phyloP scores from a whole-genome alignment of 345 rosid genomes.

The Aquilaria malaccensis region DNA sequence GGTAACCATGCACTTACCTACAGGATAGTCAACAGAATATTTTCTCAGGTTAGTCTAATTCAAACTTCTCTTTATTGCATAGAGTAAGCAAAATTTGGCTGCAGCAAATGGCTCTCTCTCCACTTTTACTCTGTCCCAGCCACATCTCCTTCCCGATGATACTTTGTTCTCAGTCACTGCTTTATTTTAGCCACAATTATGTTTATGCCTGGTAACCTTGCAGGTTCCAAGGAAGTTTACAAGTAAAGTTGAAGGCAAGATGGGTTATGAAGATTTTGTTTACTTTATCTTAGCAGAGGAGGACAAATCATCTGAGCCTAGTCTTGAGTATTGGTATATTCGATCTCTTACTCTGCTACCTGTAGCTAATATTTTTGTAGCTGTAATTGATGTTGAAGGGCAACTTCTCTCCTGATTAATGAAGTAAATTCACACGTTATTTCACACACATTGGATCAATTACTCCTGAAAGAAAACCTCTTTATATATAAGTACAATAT shows the following conservation, averaged over 20 bases:
- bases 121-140: slow-evolving; percentile 1
- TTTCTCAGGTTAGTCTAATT: slow-evolving; percentile 74
- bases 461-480: too few relatives aligned
- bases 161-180: not conserved
- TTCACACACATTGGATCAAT: too few relatives aligned
- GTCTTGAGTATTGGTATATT: slow-evolving; percentile 89
- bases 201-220: slow-evolving; percentile 8
- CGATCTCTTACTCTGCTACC: not conserved
- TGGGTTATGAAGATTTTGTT: slow-evolving; percentile 97
- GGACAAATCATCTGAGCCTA: slow-evolving; percentile 91
- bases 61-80: slow-evolving; percentile 12
- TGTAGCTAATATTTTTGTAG: too few relatives aligned
- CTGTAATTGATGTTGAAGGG: too few relatives aligned
- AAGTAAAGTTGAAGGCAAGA: slow-evolving; percentile 79
- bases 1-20: slow-evolving; percentile 98
- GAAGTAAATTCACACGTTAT: too few relatives aligned
- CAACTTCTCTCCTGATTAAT: too few relatives aligned
- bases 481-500: too few relatives aligned
- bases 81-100: not conserved
- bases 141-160: not conserved
- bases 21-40: slow-evolving; percentile 85
- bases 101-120: slow-evolving; percentile 1
- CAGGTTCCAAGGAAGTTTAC: slow-evolving; percentile 85
- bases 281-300: slow-evolving; percentile 93
- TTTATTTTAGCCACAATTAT: slow-evolving; percentile 6